Percentiles rank a stretch among this genome's conserved stretches.
These are phyloP conservation scores for Metarhizium sp. DNA, from an alignment of 2,329 filamentous ascomycete species.

Conservation along the genomic window DNA sequence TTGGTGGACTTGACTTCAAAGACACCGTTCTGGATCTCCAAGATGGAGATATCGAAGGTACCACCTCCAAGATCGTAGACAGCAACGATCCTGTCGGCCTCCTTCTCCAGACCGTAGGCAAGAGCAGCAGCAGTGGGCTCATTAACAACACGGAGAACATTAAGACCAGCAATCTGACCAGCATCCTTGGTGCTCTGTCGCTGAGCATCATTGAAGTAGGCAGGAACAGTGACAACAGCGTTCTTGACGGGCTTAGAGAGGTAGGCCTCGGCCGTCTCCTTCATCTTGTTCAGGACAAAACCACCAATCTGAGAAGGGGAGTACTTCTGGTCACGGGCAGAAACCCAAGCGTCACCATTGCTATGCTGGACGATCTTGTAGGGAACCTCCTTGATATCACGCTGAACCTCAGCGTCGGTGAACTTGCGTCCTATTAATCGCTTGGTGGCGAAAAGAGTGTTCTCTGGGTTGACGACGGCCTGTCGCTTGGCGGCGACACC, in stretches of 20 bases:
- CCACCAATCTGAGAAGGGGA: constrained; percentile 97
- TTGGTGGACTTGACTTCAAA: constrained; percentile 99
- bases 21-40: constrained; percentile 95
- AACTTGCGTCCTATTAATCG: constrained; percentile 98
- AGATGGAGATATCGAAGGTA: constrained; percentile 97
- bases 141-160: constrained; percentile 96
- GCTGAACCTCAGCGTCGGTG: constrained; percentile 86
- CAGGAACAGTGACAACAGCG: constrained; percentile 91
- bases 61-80: constrained; percentile 98
- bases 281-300: constrained; percentile 97
- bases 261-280: constrained; percentile 94
- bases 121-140: constrained; percentile 94
- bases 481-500: constrained; percentile 97
- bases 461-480: constrained; percentile 96
- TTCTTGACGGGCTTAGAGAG: constrained; percentile 88
- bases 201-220: constrained; percentile 98
- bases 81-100: constrained; percentile 78
- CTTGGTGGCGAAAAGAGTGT: constrained; percentile 97
- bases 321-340: constrained; percentile 89
- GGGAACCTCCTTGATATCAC: constrained; percentile 93
- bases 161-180: constrained; percentile 89
- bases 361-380: constrained; percentile 98
- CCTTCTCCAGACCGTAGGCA: constrained; percentile 94
- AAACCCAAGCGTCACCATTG: constrained; percentile 95
- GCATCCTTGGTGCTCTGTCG: constrained; percentile 98